Base-by-base conservation (phyloP, 257 asterid genomes). In the Rubia yunnanensis region DNA sequence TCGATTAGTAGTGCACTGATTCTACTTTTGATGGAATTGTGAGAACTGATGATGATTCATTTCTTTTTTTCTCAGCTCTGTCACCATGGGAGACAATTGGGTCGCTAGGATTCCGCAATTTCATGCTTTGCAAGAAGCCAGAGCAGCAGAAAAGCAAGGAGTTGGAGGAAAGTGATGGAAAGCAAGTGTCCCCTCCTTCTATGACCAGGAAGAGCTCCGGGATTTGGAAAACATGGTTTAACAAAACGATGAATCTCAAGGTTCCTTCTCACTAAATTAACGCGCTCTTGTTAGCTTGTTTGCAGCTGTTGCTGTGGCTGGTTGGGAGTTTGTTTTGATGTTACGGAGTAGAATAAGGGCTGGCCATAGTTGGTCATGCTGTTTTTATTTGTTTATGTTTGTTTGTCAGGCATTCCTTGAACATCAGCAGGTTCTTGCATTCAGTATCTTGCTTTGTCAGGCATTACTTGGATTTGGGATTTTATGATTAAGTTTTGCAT, bases 21-120 rank as follows among this genome's bases (percentile, higher is more conserved):
- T 27, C 9, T 15, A 0, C n/a, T 9, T 18, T 17, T 5, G 23
- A 20, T 65, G 26, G 15, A 24, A 11, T 50, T 50, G 0, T 26
- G 35, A 24, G n/a, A 15, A 53, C 22, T 41, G 31, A 31, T 64
- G 54, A 31, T n/a, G n/a, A n/a, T n/a, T 41, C 15, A 49, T 58
- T 58, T 44, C 15, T 28, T 61, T 15, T 13, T 63, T 80, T 61
- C n/a, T 26, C 76, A 92, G 99, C 91, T 71, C 78, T 89, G 77
- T 74, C 77, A 60, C 88, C 96, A 49, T 89, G 95, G 99, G 95
- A 86, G 67, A 78, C 90, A 3, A 92, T 92, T 34, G 99, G 97
- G 3, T 84, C 99, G 3, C 65, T 73, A 1, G 99, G 99, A 26
- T 80, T 84, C 4, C 85, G 99, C 5, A 92, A 84, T 26, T 92